phyloP scores from a whole-genome alignment of 2,329 filamentous ascomycete species.

The Trichoderma sp. region DNA sequence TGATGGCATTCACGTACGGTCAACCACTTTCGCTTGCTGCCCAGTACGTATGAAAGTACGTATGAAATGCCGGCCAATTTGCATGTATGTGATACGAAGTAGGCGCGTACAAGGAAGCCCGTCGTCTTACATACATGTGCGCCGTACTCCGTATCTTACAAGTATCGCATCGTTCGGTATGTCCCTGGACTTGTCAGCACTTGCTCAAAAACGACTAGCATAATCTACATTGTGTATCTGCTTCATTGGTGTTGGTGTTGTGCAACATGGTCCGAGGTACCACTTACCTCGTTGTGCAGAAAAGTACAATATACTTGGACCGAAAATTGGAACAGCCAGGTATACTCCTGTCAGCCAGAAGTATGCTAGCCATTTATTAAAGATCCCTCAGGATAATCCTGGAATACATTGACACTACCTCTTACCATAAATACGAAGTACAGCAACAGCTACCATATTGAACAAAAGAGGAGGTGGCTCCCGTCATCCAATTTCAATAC shows the following conservation, averaged over 20 bases:
- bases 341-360: not conserved
- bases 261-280: not conserved
- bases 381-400: not conserved
- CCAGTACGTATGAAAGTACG: too few relatives aligned
- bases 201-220: not conserved
- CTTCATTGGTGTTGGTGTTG: not conserved
- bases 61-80: not conserved
- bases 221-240: not conserved
- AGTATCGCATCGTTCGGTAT: not conserved
- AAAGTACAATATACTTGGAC: not conserved
- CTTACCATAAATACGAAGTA: not conserved
- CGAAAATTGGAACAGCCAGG: not conserved
- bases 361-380: not conserved
- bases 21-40: not conserved
- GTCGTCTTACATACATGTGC: not conserved
- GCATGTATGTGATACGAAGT: too few relatives aligned
- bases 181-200: not conserved
- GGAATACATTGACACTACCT: not conserved
- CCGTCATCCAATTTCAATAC: not conserved
- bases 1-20: not conserved
- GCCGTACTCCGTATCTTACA: too few relatives aligned
- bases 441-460: not conserved
- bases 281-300: not conserved
- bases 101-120: not conserved
- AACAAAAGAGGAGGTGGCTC: not conserved